Conservation (phyloP, 164 flowering plant genomes). For the Magnolia kwangsiensis region DNA sequence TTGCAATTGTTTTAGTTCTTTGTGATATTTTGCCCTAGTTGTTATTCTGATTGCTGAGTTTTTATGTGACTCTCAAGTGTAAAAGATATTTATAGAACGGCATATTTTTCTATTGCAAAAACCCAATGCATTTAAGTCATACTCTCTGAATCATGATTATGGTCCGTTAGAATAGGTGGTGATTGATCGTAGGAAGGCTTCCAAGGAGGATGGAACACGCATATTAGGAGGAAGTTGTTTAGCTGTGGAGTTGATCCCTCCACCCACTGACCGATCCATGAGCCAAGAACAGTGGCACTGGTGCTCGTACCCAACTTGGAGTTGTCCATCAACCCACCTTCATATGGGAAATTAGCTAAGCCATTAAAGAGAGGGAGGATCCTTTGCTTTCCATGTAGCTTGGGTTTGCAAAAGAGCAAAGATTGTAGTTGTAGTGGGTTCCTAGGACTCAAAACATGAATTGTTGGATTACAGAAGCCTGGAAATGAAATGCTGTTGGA, state of each 20-base stretch:
- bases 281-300: conserved; percentile 22
- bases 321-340: conserved; percentile 76
- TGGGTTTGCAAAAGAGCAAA: conserved; percentile 59
- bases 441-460: conserved; percentile 39
- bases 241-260: conserved; percentile 76
- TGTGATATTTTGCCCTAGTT: background rate
- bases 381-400: conserved; percentile 63
- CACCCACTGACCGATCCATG: conserved; percentile 58
- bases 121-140: too few relatives aligned
- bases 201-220: conserved; percentile 93
- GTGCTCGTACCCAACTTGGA: conserved; percentile 75
- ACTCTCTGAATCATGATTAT: background rate
- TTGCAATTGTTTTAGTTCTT: background rate
- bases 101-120: too few relatives aligned
- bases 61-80: background rate
- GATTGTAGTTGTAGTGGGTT: conserved; percentile 56
- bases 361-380: conserved; percentile 29
- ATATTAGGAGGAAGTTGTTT: conserved; percentile 70
- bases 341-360: conserved; percentile 24
- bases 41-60: background rate
- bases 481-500: conserved; percentile 30
- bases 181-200: conserved; percentile 62
- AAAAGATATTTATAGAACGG: too few relatives aligned
- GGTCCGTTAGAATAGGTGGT: conserved; percentile 23
- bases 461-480: conserved; percentile 71